phyloP scores from a whole-genome alignment of 768 basidiomycete genomes.

The Ramaria rubella region DNA sequence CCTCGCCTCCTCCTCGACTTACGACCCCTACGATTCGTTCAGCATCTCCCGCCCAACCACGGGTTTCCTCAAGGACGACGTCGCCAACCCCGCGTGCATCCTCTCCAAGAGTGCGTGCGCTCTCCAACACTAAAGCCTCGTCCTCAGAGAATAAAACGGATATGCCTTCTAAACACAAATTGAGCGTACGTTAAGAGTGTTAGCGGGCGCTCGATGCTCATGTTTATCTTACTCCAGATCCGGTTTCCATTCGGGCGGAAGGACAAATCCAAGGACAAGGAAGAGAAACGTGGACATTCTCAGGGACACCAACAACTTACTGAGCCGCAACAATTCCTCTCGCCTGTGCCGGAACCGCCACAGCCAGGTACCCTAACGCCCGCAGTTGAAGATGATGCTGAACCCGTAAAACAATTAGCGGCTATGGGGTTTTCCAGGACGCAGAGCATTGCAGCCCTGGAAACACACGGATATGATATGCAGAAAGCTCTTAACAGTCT shows the following conservation, averaged over 20 bases:
- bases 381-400: slow-evolving; percentile 62
- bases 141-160: slow-evolving; percentile 53
- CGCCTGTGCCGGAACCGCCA: slow-evolving; percentile 39
- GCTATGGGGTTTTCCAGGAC: slow-evolving; percentile 87
- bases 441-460: slow-evolving; percentile 79
- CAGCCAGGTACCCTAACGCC: slow-evolving; percentile 36
- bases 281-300: slow-evolving; percentile 15
- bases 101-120: slow-evolving; percentile 53
- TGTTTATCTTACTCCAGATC: slow-evolving; percentile 37
- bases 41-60: slow-evolving; percentile 36
- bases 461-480: slow-evolving; percentile 78
- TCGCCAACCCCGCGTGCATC: slow-evolving; percentile 46
- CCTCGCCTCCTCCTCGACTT: slow-evolving; percentile 30
- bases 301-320: slow-evolving; percentile 29
- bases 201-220: background rate
- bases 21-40: slow-evolving; percentile 35
- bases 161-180: slow-evolving; percentile 47
- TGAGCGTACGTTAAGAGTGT: slow-evolving; percentile 54
- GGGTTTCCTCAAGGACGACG: slow-evolving; percentile 11
- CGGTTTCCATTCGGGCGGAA: slow-evolving; percentile 74
- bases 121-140: slow-evolving; percentile 52
- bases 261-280: slow-evolving; percentile 51
- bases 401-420: slow-evolving; percentile 70
- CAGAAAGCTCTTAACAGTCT: slow-evolving; percentile 71
- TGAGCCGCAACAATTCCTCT: slow-evolving; percentile 30